Evolutionary conservation across 2,329 filamentous ascomycete species (phyloP).

Genomic region (Fusarium scirpi): DNA sequence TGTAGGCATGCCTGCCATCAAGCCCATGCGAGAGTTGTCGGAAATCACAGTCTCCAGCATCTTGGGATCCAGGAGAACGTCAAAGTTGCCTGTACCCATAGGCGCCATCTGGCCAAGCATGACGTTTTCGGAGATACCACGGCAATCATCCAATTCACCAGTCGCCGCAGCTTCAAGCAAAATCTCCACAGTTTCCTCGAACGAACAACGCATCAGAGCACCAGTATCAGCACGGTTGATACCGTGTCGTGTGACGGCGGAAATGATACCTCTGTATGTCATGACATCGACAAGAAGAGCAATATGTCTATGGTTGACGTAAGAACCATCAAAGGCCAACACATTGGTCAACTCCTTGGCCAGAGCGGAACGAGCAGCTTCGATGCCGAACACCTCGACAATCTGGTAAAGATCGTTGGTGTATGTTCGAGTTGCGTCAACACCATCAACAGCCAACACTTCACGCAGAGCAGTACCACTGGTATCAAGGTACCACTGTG

Average conservation of each 20-base stretch:
- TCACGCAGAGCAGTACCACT: constrained; percentile 88
- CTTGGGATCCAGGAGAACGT: constrained; percentile 90
- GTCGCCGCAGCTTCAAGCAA: constrained; percentile 93
- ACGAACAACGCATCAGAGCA: constrained; percentile 98
- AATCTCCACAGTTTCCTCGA: constrained; percentile 99
- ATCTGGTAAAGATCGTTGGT: constrained; percentile 97
- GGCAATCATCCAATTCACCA: constrained; percentile 96
- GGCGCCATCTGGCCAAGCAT: constrained; percentile 98
- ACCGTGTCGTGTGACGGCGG: constrained; percentile 96
- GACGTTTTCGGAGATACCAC: constrained; percentile 97
- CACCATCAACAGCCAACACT: constrained; percentile 87
- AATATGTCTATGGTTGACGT: constrained; percentile 98
- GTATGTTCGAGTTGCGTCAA: constrained; percentile 86
- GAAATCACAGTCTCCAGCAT: constrained; percentile 96
- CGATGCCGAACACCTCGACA: constrained; percentile 94
- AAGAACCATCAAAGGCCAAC: constrained; percentile 97
- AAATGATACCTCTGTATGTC: constrained; percentile 93
- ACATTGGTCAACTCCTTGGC: constrained; percentile 92
- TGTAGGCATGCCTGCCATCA: constrained; percentile 82
- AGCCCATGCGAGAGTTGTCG: constrained; percentile 87
- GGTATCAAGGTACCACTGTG: constrained; percentile 97
- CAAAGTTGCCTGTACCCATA: constrained; percentile 96
- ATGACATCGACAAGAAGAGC: constrained; percentile 96
- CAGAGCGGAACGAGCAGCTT: constrained; percentile 88
- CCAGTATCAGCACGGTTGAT: constrained; percentile 99